phyloP scores from a whole-genome alignment of 352 stramenopile genomes.

The Thalassiosira mediterranea region DNA sequence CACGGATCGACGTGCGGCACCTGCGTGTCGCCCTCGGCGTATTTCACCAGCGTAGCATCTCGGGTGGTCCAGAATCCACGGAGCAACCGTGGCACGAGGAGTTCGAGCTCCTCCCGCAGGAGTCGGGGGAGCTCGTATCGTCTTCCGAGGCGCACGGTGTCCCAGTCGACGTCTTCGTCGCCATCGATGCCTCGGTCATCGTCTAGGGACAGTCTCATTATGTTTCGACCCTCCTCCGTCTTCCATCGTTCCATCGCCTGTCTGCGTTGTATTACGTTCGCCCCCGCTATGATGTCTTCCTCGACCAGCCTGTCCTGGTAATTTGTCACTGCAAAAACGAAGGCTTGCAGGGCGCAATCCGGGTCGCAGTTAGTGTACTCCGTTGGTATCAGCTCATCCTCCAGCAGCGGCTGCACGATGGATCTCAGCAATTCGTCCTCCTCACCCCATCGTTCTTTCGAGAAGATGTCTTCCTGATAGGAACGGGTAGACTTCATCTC shows the following conservation, averaged over 20 bases:
- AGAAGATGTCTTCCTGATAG: conserved; percentile 36
- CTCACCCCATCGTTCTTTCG: conserved; percentile 5
- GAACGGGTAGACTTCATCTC: conserved; percentile 2
- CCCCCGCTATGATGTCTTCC: conserved; percentile 22
- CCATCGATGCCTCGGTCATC: neutral
- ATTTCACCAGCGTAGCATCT: conserved; percentile 28
- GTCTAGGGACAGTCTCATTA: conserved; percentile 22
- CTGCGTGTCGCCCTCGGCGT: conserved; percentile 23
- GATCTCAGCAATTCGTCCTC: conserved; percentile 11
- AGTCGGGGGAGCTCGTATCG: conserved; percentile 16
- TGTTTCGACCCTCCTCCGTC: conserved; percentile 9
- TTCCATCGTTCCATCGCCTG: conserved; percentile 25
- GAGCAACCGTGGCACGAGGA: neutral
- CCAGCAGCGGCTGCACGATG: conserved; percentile 14
- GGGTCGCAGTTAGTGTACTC: neutral
- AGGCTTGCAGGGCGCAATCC: conserved; percentile 2
- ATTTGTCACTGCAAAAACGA: conserved; percentile 20
- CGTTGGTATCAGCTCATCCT: neutral
- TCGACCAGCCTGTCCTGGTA: conserved; percentile 3
- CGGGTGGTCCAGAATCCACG: conserved; percentile 8
- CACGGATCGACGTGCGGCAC: conserved; percentile 32
- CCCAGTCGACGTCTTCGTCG: conserved; percentile 10
- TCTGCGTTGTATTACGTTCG: conserved; percentile 26
- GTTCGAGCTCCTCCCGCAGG: conserved; percentile 17
- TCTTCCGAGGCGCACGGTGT: conserved; percentile 9